Evolutionary conservation across 2,329 filamentous ascomycete species (phyloP).

Genomic region (Acephala macrosclerotiorum): DNA sequence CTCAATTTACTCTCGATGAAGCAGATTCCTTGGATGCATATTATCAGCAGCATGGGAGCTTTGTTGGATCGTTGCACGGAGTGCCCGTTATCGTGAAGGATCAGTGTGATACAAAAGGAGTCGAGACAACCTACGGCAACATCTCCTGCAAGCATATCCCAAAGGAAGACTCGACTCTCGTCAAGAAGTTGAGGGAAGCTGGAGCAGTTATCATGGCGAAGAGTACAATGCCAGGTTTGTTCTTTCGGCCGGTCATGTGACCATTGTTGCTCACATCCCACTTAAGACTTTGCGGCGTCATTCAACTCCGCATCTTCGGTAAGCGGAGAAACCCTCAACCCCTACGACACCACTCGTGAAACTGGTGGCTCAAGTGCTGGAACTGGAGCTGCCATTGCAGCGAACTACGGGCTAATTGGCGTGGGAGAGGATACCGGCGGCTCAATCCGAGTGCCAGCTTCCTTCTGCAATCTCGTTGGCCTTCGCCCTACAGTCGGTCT

Average conservation of each 20-base stretch:
- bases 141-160: slow-evolving; percentile 24
- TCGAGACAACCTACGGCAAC: slow-evolving; percentile 51
- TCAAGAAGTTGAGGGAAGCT: slow-evolving; percentile 29
- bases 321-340: slow-evolving; percentile 28
- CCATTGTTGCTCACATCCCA: not conserved
- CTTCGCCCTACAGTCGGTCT: slow-evolving; percentile 32
- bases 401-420: slow-evolving; percentile 47
- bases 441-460: slow-evolving; percentile 32
- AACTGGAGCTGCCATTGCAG: slow-evolving; percentile 53
- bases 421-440: slow-evolving; percentile 31
- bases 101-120: slow-evolving; percentile 63
- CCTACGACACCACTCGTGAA: slow-evolving; percentile 25
- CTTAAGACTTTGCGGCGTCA: slow-evolving; percentile 27
- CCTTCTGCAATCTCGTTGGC: slow-evolving; percentile 33
- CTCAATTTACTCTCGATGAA: slow-evolving; percentile 18
- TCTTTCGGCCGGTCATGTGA: slow-evolving; percentile 2
- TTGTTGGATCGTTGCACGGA: slow-evolving; percentile 55
- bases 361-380: slow-evolving; percentile 58
- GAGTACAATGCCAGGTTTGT: slow-evolving; percentile 31
- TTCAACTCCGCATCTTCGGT: slow-evolving; percentile 31
- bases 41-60: slow-evolving; percentile 21
- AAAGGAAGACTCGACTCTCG: slow-evolving; percentile 28
- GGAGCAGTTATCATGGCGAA: slow-evolving; percentile 36
- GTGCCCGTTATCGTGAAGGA: slow-evolving; percentile 67
- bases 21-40: slow-evolving; percentile 23